Percentiles rank a stretch among this genome's conserved stretches.
Evolutionary conservation across 352 stramenopile species (phyloP).

Genomic region (Globisporangium irregulare): DNA sequence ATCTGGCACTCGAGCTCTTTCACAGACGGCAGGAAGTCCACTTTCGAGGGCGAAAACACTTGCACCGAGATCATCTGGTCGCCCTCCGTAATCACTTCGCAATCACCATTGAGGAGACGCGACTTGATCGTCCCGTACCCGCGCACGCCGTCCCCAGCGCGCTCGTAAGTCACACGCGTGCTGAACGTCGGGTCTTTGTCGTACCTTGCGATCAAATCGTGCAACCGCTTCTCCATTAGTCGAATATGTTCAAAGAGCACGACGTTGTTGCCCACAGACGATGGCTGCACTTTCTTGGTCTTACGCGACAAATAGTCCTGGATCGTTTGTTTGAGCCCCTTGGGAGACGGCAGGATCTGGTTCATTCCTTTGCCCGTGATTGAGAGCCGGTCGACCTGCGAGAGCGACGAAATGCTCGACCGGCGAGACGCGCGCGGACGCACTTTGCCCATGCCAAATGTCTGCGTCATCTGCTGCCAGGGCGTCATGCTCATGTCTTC

Average conservation of each 20-base stretch:
- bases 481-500: slow-evolving; percentile 77
- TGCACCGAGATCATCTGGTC: slow-evolving; percentile 63
- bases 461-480: slow-evolving; percentile 85
- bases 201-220: slow-evolving; percentile 10
- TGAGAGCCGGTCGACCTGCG: slow-evolving; percentile 57
- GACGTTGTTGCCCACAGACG: slow-evolving; percentile 21
- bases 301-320: slow-evolving; percentile 60
- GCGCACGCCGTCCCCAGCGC: slow-evolving; percentile 33
- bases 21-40: slow-evolving; percentile 62
- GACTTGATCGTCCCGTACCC: slow-evolving; percentile 59
- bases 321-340: slow-evolving; percentile 59
- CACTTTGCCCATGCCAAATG: slow-evolving; percentile 69
- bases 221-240: slow-evolving; percentile 30
- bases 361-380: slow-evolving; percentile 52
- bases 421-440: slow-evolving; percentile 34
- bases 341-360: slow-evolving; percentile 44
- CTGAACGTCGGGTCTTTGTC: slow-evolving; percentile 18
- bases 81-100: slow-evolving; percentile 55
- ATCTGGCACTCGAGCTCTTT: slow-evolving; percentile 56
- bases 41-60: slow-evolving; percentile 32
- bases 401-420: slow-evolving; percentile 64
- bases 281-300: slow-evolving; percentile 67
- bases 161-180: slow-evolving; percentile 50
- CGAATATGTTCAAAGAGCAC: slow-evolving; percentile 31
- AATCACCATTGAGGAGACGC: slow-evolving; percentile 37